Base-by-base conservation (phyloP, 345 rosid species). In the Salix brachista region DNA sequence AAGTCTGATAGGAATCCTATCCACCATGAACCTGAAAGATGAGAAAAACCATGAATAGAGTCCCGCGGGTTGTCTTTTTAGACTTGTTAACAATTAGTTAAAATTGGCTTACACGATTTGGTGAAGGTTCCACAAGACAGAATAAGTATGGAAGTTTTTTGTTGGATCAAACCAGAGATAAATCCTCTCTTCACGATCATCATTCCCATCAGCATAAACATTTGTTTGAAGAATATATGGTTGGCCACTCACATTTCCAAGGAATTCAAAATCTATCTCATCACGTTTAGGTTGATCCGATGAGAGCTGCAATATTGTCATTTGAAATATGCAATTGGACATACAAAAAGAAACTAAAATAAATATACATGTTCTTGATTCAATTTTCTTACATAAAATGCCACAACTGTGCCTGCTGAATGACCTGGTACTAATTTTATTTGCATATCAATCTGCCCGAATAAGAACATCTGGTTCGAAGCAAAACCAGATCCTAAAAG, bases 141-240 rank as follows among this genome's bases (percentile, higher is more conserved):
- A 86, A 75, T 94, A 94, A 10, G 81, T 94, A 68, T 94, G 98
- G 81, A 91, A 92, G 17, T 88, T 84, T 2, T 74, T 83, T 1
- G 97, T 87, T 48, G 98, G 97, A 79, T 94, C 97, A 74, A 94
- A 94, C 98, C 98, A 94, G n/a, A 92, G 89, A 78, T 81, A 80
- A 69, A 91, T 82, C 81, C 98, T 90, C 80, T 92, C 91, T 56
- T 92, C 97, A 4, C 95, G 88, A 69, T 91, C 73, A 79, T 86
- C 97, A 61, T 81, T 61, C 66, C 97, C 98, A 70, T 92, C 85
- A 0, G 86, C 90, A 50, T 62, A 94, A 28, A 94, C 78, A 82
- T 94, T 92, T 50, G 98, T 92, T 78, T 94, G 97, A 25, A 94
- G 83, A n/a, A 88, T 85, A 78, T 91, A 92, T 54, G 97, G 97